phyloP scores from a whole-genome alignment of 1,139 yeast species.

The Magnusiomyces suaveolens region DNA sequence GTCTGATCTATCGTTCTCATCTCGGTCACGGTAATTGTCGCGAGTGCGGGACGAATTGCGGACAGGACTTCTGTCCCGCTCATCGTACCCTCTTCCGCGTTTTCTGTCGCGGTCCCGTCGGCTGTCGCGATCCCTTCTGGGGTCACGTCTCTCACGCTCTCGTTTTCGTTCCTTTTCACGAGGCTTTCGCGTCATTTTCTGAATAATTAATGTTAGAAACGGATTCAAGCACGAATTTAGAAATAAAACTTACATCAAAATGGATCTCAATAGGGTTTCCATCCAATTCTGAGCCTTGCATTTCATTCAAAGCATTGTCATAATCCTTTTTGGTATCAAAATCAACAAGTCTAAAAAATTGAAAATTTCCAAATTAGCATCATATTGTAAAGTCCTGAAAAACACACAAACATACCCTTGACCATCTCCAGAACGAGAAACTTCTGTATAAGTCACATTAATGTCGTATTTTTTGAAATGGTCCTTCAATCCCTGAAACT shows the following conservation, averaged over 20 bases:
- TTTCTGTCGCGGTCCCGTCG: slow-evolving; percentile 34
- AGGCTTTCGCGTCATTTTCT: slow-evolving; percentile 4
- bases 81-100: slow-evolving; percentile 29
- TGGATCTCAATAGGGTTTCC: slow-evolving; percentile 19
- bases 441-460: slow-evolving; percentile 30
- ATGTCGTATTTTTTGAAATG: slow-evolving; percentile 31
- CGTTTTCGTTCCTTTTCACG: slow-evolving; percentile 4
- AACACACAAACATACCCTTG: slow-evolving; percentile 21
- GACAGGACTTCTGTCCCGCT: slow-evolving; percentile 37
- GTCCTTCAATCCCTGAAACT: slow-evolving; percentile 29
- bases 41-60: slow-evolving; percentile 61
- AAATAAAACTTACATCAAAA: slow-evolving; percentile 20
- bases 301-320: slow-evolving; percentile 20
- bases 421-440: slow-evolving; percentile 28
- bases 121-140: slow-evolving; percentile 38
- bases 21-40: slow-evolving; percentile 39
- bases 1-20: slow-evolving; percentile 15
- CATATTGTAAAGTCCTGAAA: too few species aligned
- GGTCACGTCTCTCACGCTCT: not conserved
- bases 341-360: slow-evolving; percentile 21
- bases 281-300: slow-evolving; percentile 20
- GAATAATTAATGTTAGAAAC: slow-evolving; percentile 1
- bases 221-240: not conserved
- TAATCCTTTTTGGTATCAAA: slow-evolving; percentile 23
- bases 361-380: too few species aligned